Evolutionary conservation across 176 grass and related monocot species (phyloP).

Genomic region (Ensete ventricosum): DNA sequence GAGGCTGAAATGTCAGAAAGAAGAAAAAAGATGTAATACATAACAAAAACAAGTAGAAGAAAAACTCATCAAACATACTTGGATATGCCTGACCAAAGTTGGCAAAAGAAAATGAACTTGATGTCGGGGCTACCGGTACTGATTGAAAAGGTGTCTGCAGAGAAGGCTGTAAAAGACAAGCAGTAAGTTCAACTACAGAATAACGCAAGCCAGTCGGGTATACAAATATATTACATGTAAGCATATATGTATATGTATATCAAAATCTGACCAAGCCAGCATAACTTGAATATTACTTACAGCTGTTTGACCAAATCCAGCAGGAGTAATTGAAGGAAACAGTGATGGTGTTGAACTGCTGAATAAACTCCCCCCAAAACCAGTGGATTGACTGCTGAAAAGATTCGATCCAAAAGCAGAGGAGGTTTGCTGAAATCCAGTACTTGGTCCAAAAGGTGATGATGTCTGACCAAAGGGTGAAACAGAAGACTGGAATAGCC

Average conservation of each 20-base stretch:
- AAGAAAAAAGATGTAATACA: not conserved
- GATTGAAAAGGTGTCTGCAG: slow-evolving; percentile 33
- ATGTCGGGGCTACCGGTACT: slow-evolving; percentile 33
- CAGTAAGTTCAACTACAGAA: not conserved
- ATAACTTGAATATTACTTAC: slow-evolving; percentile 25
- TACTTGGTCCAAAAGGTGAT: slow-evolving; percentile 29
- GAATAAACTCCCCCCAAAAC: slow-evolving; percentile 45
- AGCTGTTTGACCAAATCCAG: slow-evolving; percentile 17
- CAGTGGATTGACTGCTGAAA: slow-evolving; percentile 38
- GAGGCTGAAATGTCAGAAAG: slow-evolving; percentile 32
- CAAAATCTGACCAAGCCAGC: too few species aligned
- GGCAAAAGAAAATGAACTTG: slow-evolving; percentile 49
- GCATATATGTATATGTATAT: too few species aligned
- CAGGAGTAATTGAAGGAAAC: slow-evolving; percentile 32
- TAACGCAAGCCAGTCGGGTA: not conserved
- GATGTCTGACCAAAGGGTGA: slow-evolving; percentile 32
- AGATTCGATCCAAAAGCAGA: slow-evolving; percentile 47
- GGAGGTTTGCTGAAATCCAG: slow-evolving; percentile 18
- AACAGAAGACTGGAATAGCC: slow-evolving; percentile 40
- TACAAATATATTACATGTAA: not conserved
- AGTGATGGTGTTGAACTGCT: slow-evolving; percentile 33
- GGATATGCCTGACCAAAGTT: slow-evolving; percentile 40
- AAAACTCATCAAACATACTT: slow-evolving; percentile 34
- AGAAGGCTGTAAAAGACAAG: slow-evolving; percentile 16
- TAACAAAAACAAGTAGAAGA: slow-evolving; percentile 1